Evolutionary conservation across 108 stramenopile species (phyloP).

Genomic region (Nannochloropsis gaditana): DNA sequence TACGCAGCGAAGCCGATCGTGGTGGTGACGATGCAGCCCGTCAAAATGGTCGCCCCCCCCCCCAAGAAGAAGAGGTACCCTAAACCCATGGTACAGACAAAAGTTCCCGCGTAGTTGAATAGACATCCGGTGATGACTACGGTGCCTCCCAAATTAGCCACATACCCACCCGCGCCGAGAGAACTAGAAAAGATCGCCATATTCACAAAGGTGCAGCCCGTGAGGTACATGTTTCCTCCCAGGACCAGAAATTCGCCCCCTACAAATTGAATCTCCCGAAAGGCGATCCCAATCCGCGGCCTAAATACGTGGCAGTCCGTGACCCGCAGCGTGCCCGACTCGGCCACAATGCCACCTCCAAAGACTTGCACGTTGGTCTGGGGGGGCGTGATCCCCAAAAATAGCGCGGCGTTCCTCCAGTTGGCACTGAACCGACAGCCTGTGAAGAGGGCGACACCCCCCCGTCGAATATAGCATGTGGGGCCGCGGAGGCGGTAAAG

Average conservation of each 20-base stretch:
- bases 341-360: background rate
- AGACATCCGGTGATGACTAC: background rate
- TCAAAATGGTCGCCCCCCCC: background rate
- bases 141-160: background rate
- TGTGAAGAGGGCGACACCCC: background rate
- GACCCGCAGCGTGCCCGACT: background rate
- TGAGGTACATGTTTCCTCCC: background rate
- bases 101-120: background rate
- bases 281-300: background rate
- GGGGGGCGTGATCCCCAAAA: background rate
- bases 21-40: background rate
- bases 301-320: background rate
- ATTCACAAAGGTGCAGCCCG: background rate
- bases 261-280: background rate
- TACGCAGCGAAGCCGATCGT: background rate
- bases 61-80: background rate
- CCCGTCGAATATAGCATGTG: background rate
- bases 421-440: background rate
- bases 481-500: background rate
- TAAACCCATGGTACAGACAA: background rate
- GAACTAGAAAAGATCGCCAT: background rate
- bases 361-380: background rate
- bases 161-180: constrained; percentile 14
- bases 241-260: background rate
- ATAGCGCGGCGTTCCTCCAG: background rate